These are phyloP conservation scores for Termitomyces sp. DNA, from an alignment of 768 basidiomycete species.

Conservation along the genomic window DNA sequence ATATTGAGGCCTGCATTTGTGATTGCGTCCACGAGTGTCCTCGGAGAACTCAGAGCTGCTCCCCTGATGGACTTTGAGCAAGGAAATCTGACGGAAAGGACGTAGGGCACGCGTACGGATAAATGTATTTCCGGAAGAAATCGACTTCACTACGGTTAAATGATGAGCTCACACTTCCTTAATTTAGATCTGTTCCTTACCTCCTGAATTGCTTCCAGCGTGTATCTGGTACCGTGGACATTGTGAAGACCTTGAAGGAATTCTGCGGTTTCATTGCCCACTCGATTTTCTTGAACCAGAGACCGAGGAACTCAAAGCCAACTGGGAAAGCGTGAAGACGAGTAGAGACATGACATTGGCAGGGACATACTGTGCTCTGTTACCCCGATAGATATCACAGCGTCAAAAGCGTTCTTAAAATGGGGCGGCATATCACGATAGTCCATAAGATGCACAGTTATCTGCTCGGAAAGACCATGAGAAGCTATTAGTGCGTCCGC, in stretches of 20 bases:
- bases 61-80: not conserved
- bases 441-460: conserved; percentile 65
- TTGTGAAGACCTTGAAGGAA: conserved; percentile 11
- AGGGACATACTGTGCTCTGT: conserved; percentile 28
- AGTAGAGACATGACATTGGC: not conserved
- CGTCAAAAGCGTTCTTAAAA: conserved; percentile 53
- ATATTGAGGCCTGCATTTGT: conserved; percentile 8
- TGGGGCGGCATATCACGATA: conserved; percentile 55
- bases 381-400: conserved; percentile 49
- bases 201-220: conserved; percentile 7
- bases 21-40: conserved; percentile 5
- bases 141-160: conserved; percentile 2
- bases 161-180: not conserved
- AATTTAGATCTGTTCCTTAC: not conserved
- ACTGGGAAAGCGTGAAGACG: not conserved
- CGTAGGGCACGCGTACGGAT: not conserved
- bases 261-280: conserved; percentile 10
- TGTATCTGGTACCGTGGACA: conserved; percentile 10
- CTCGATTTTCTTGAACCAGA: conserved; percentile 8
- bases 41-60: conserved; percentile 1
- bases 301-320: conserved; percentile 2
- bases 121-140: conserved; percentile 10
- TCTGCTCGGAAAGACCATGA: conserved; percentile 43
- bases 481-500: conserved; percentile 55
- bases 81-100: not conserved